phyloP scores from a whole-genome alignment of 2,329 filamentous ascomycete species.

The Cercospora sp. region DNA sequence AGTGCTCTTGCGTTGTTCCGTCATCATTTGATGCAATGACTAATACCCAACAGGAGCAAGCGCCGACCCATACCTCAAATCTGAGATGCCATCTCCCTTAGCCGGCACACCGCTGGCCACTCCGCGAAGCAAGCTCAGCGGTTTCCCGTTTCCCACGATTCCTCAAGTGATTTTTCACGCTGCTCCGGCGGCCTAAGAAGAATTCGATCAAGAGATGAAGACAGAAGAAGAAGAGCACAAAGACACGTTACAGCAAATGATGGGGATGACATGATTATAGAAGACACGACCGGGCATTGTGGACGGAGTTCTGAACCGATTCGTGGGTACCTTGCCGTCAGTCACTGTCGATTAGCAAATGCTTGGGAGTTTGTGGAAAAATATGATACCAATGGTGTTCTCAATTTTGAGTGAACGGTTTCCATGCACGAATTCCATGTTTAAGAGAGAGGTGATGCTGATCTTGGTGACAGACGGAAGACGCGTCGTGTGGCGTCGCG shows the following conservation, averaged over 20 bases:
- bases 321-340: background rate
- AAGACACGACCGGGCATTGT: slow-evolving; percentile 3
- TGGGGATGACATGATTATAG: slow-evolving; percentile 10
- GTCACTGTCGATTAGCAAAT: background rate
- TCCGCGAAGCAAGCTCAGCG: slow-evolving; percentile 8
- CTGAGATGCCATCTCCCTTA: background rate
- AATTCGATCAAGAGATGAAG: background rate
- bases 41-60: background rate
- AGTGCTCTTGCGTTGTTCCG: background rate
- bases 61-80: slow-evolving; percentile 6
- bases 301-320: background rate
- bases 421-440: background rate
- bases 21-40: background rate
- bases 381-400: slow-evolving; percentile 12
- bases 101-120: slow-evolving; percentile 10
- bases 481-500: background rate
- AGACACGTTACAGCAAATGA: slow-evolving; percentile 1
- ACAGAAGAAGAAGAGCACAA: slow-evolving; percentile 1
- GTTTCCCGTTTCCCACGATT: slow-evolving; percentile 9
- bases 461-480: background rate
- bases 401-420: no score
- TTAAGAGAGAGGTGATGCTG: background rate
- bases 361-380: slow-evolving; percentile 2
- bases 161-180: slow-evolving; percentile 4
- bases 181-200: slow-evolving; percentile 10